phyloP scores from a whole-genome alignment of 1,284 basidiomycete genomes.

The Thecaphora frezii region DNA sequence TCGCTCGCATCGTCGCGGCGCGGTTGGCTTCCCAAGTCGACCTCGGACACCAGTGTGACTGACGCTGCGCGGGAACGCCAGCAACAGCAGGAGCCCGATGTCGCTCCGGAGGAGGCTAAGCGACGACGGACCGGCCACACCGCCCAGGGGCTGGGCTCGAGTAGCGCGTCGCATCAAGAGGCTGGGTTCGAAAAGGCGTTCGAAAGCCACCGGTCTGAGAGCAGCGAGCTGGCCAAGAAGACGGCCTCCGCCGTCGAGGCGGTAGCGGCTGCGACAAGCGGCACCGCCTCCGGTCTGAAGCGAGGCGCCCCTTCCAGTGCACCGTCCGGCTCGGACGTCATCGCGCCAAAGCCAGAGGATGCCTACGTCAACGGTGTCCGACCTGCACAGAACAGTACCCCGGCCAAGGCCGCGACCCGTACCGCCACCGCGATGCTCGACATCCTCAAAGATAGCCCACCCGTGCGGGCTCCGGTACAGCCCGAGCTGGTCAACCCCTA shows the following conservation, averaged over 20 bases:
- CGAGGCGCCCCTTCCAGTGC: conserved; percentile 12
- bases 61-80: conserved; percentile 12
- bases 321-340: not conserved
- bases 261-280: conserved; percentile 6
- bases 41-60: conserved; percentile 12
- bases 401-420: conserved; percentile 23
- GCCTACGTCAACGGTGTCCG: conserved; percentile 6
- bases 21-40: conserved; percentile 18
- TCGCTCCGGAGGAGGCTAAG: conserved; percentile 19
- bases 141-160: conserved; percentile 1
- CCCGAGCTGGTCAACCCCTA: conserved; percentile 53
- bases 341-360: no score
- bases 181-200: conserved; percentile 23
- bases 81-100: conserved; percentile 2
- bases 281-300: conserved; percentile 14
- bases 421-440: conserved; percentile 42
- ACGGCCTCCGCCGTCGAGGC: not conserved
- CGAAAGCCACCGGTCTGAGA: conserved; percentile 19
- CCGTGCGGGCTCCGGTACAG: conserved; percentile 28
- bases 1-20: not conserved
- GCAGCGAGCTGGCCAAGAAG: conserved; percentile 26
- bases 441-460: conserved; percentile 40
- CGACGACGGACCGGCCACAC: conserved; percentile 16
- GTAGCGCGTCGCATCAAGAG: conserved; percentile 4
- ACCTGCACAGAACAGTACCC: conserved; percentile 5